A percentile compares a stretch with the other conserved stretches of the same genome.
phyloP scores from a whole-genome alignment of 2,329 filamentous ascomycete species.

The Trichocomaceae sp. region DNA sequence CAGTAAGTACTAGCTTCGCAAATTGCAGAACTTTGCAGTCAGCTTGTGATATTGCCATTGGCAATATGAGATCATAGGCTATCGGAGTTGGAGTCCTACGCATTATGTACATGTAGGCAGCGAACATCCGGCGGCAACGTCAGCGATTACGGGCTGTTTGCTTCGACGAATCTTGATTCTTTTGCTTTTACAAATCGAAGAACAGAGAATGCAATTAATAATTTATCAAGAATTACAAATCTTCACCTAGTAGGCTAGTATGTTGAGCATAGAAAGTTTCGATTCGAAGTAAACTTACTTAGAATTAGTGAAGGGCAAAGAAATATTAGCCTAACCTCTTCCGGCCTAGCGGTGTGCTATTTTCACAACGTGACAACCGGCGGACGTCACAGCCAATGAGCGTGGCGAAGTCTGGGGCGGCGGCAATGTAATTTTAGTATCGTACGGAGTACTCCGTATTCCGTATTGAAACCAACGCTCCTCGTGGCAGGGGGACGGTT shows the following conservation, averaged over 20 bases:
- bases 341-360: not conserved
- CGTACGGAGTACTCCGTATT: too few species aligned
- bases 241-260: too few species aligned
- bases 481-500: not conserved
- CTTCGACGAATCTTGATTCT: too few species aligned
- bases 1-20: too few species aligned
- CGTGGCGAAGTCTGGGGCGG: not conserved
- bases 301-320: not conserved
- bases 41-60: not conserved
- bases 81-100: not conserved
- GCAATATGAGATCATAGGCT: not conserved
- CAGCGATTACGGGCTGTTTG: not conserved
- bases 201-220: too few species aligned
- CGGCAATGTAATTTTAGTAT: not conserved
- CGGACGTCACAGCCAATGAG: slow-evolving; percentile 3
- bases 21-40: too few species aligned
- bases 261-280: too few species aligned
- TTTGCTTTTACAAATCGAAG: too few species aligned
- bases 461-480: too few species aligned
- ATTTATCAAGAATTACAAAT: too few species aligned
- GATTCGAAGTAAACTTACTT: too few species aligned
- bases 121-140: not conserved
- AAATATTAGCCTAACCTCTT: not conserved
- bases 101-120: too few species aligned
- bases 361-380: not conserved